phyloP scores from a whole-genome alignment of 2,329 filamentous ascomycete genomes.

The Cladosporium halotolerans region DNA sequence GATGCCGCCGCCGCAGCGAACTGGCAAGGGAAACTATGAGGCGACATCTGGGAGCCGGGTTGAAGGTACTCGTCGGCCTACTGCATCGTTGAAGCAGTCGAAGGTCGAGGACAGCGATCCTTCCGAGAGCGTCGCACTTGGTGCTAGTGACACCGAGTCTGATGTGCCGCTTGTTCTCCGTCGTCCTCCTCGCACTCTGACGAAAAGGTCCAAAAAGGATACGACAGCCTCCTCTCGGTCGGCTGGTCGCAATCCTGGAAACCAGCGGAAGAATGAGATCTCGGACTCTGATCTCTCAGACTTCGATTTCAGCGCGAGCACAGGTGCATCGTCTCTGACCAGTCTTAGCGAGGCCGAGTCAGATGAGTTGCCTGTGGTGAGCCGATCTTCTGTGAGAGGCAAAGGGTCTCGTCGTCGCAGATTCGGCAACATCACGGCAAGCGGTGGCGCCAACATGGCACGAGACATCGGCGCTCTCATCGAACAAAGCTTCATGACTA shows the following conservation, averaged over 20 bases:
- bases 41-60: constrained; percentile 7
- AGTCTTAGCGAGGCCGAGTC: constrained; percentile 3
- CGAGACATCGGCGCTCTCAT: constrained; percentile 18
- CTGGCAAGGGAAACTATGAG: constrained; percentile 14
- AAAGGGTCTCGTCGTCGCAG: constrained; percentile 13
- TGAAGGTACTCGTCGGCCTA: constrained; percentile 20
- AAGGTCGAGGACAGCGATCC: constrained; percentile 36
- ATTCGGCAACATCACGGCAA: constrained; percentile 21
- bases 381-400: not conserved
- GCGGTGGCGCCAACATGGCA: constrained; percentile 14
- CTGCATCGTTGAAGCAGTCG: constrained; percentile 23
- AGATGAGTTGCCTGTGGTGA: not conserved
- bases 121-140: constrained; percentile 19
- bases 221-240: not conserved
- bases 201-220: not conserved
- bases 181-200: not conserved
- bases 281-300: not conserved
- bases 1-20: too few species aligned
- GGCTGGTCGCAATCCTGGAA: not conserved
- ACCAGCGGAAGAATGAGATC: not conserved
- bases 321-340: not conserved
- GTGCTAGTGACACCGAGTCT: constrained; percentile 29
- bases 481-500: constrained; percentile 14
- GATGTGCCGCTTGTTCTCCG: constrained; percentile 20
- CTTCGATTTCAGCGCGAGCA: not conserved